A percentile compares a stretch with the other conserved stretches of the same genome.
Conservation (phyloP, 371 early-diverging fungal genomes). For the Lichtheimia hyalospora region DNA sequence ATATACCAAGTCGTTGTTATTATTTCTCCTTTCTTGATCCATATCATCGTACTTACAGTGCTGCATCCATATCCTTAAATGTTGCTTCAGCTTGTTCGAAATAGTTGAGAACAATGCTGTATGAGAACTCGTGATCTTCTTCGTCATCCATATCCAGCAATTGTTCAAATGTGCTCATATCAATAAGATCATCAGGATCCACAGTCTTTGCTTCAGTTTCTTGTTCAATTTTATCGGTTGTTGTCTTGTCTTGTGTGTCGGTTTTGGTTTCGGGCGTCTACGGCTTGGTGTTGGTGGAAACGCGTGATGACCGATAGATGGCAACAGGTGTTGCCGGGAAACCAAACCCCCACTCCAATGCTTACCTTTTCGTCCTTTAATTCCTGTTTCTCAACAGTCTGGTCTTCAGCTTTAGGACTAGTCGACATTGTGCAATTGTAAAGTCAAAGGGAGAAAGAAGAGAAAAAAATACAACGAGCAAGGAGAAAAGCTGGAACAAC, state of each 20-base stretch:
- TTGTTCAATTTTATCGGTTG: background rate
- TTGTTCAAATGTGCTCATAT: conserved; percentile 75
- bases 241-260: background rate
- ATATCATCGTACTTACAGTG: conserved; percentile 56
- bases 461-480: no score
- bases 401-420: no score
- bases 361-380: no score
- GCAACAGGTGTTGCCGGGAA: no score
- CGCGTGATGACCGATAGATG: no score
- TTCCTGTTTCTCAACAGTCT: no score
- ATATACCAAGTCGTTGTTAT: background rate
- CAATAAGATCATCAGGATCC: conserved; percentile 62
- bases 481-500: no score
- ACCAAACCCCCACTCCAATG: no score
- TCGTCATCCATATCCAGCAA: conserved; percentile 83
- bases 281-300: no score
- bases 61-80: conserved; percentile 63
- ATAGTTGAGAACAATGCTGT: conserved; percentile 69
- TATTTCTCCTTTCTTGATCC: background rate
- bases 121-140: conserved; percentile 75
- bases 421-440: no score
- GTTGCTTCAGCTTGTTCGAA: conserved; percentile 77
- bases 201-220: conserved; percentile 3
- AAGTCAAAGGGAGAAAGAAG: no score
- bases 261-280: no score